These are phyloP conservation scores for Coriaria nepalensis DNA, from an alignment of 306 rosid genomes.

Conservation along the genomic window DNA sequence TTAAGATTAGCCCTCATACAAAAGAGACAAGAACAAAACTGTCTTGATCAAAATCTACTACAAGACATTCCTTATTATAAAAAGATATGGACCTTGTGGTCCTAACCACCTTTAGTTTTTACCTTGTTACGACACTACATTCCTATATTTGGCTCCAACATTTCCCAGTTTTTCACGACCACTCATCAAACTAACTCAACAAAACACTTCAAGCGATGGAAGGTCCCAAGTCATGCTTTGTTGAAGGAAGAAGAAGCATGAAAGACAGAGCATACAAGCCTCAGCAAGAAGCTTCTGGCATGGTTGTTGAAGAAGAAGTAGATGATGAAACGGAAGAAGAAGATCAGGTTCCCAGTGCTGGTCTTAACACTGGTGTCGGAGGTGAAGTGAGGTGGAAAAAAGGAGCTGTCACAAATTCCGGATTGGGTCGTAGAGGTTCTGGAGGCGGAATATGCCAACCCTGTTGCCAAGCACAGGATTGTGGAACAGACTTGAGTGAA, in stretches of 20 bases:
- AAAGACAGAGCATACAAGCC: constrained; percentile 30
- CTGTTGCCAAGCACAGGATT: constrained; percentile 63
- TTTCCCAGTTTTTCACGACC: no score
- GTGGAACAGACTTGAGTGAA: constrained; percentile 42
- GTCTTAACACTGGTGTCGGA: constrained; percentile 11
- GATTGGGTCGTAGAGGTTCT: constrained; percentile 22
- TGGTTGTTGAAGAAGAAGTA: constrained; percentile 26
- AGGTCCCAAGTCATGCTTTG: background rate
- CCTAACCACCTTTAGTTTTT: no score
- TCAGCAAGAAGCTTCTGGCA: background rate
- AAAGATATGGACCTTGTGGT: no score
- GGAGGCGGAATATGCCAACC: constrained; percentile 23
- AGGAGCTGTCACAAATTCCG: background rate
- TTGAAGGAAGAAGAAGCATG: constrained; percentile 30
- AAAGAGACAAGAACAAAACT: no score
- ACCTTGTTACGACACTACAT: no score
- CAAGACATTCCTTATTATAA: no score
- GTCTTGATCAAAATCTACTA: no score
- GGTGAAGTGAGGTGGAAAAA: constrained; percentile 35
- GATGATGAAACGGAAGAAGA: constrained; percentile 56
- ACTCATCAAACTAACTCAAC: no score
- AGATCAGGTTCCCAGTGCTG: constrained; percentile 13
- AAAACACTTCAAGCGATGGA: constrained; percentile 25
- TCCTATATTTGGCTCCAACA: no score
- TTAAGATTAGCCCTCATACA: no score